These are phyloP conservation scores for Ogataea nitratoaversa DNA, from an alignment of 805 yeast species.

Conservation along the genomic window DNA sequence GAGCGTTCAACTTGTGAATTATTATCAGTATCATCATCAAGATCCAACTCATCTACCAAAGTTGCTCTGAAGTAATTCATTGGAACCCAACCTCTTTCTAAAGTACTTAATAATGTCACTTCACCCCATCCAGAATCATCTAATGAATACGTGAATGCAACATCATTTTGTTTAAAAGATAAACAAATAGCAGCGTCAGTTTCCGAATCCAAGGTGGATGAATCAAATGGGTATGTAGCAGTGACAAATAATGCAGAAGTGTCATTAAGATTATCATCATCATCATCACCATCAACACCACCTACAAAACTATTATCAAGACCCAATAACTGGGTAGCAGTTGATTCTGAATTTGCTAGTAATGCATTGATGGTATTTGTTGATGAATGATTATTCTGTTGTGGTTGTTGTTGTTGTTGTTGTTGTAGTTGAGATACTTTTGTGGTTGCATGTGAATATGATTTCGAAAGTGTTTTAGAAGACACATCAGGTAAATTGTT, in stretches of 20 bases:
- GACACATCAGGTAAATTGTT: slow-evolving; percentile 11
- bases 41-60: slow-evolving; percentile 14
- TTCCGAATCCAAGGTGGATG: slow-evolving; percentile 51
- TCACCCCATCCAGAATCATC: slow-evolving; percentile 90
- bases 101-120: slow-evolving; percentile 61
- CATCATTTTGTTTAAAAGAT: slow-evolving; percentile 63
- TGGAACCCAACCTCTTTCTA: slow-evolving; percentile 80
- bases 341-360: slow-evolving; percentile 13
- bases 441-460: neutral
- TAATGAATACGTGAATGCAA: slow-evolving; percentile 73
- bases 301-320: slow-evolving; percentile 7
- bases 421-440: neutral
- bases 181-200: slow-evolving; percentile 71
- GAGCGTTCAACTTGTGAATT: slow-evolving; percentile 8
- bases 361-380: slow-evolving; percentile 6
- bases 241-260: slow-evolving; percentile 35
- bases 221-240: slow-evolving; percentile 31
- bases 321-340: slow-evolving; percentile 9
- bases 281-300: slow-evolving; percentile 9
- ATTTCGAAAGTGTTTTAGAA: slow-evolving; percentile 1
- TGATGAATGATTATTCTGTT: too few relatives aligned
- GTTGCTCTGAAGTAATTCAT: slow-evolving; percentile 65
- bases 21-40: slow-evolving; percentile 6
- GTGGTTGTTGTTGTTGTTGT: neutral
- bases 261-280: slow-evolving; percentile 25